These are phyloP conservation scores for Linum usitatissimum DNA, from an alignment of 345 rosid genomes.

Conservation along the genomic window DNA sequence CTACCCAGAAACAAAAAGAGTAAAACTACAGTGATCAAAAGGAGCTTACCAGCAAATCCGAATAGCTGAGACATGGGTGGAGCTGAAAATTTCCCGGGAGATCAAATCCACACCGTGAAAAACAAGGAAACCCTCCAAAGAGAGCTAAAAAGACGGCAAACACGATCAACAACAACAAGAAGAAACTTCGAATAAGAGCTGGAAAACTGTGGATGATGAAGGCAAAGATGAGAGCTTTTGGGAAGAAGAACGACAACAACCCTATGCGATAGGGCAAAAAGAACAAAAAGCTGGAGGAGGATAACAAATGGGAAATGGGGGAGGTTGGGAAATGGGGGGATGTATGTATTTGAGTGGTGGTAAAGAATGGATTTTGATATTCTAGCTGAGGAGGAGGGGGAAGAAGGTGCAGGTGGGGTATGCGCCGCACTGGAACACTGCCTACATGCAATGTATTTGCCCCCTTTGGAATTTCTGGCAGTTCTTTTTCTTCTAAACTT, in stretches of 20 bases:
- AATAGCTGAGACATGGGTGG: conserved; percentile 67
- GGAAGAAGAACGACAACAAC: conserved; percentile 35
- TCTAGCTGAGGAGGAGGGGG: background rate
- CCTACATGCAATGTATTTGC: conserved; percentile 11
- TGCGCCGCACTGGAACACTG: background rate
- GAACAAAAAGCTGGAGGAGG: background rate
- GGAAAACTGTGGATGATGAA: conserved; percentile 42
- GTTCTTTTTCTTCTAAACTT: background rate
- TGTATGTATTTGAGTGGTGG: background rate
- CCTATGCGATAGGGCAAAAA: conserved; percentile 92
- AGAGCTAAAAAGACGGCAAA: conserved; percentile 54
- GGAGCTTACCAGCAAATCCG: conserved; percentile 46
- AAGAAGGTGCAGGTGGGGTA: background rate
- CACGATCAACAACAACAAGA: conserved; percentile 7
- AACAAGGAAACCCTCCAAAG: conserved; percentile 59
- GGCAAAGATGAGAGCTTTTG: background rate
- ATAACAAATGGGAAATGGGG: background rate
- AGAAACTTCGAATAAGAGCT: conserved; percentile 4
- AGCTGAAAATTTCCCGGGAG: conserved; percentile 42
- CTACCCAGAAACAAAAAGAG: background rate
- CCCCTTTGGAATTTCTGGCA: background rate
- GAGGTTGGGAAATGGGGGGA: background rate
- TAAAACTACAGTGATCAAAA: background rate
- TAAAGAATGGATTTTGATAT: background rate
- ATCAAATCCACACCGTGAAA: conserved; percentile 24